Base-by-base conservation (phyloP, 352 stramenopile species). In the Globisporangium radiosum region DNA sequence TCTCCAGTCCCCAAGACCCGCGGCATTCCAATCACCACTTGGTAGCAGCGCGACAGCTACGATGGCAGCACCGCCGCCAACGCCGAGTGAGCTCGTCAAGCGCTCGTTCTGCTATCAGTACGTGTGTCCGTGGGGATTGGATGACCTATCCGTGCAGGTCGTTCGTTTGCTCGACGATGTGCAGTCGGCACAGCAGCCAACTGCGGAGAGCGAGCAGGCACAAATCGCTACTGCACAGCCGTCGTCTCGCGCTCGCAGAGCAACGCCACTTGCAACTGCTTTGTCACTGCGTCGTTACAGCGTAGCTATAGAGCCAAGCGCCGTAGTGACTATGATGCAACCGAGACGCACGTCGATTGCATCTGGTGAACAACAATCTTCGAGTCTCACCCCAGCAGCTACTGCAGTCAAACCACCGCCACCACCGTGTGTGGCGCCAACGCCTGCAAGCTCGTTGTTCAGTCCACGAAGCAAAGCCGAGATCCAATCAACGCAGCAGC, bases 31-130 rank as follows among this genome's bases (percentile, higher is more conserved):
- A 33, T 33, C 25, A 2, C 25, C 25, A 33, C 25, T 33, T 33
- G 25, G 25, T 3, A 33, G 25, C 25, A 33, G 25, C 25, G 47
- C 36, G 5, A 45, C 51, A 10, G 15, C 25, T 36, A 19, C 17
- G 11, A 25, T 14, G 8, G 13, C 42, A 11, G 5, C 15, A 15
- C 43, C 43, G 11, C 43, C n/a, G 43, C 43, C 43, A 33, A 33
- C 25, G 11, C 13, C 7, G 2, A 15, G 50, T 15, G 48, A 50
- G 5, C 44, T 45, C 14, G 7, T 47, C 3, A 33, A 45, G 8
- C 33, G 38, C 25, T 9, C 25, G 39, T 65, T 52, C 47, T 65
- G 59, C 47, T 65, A 52, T 36, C 59, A 56, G 47, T 51, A 56
- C 53, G 45, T 60, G 8, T 37, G 15, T 36, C 59, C 53, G 0